Evolutionary conservation across 441 rosid genomes (phyloP).

Genomic region (Aleurites moluccanus): DNA sequence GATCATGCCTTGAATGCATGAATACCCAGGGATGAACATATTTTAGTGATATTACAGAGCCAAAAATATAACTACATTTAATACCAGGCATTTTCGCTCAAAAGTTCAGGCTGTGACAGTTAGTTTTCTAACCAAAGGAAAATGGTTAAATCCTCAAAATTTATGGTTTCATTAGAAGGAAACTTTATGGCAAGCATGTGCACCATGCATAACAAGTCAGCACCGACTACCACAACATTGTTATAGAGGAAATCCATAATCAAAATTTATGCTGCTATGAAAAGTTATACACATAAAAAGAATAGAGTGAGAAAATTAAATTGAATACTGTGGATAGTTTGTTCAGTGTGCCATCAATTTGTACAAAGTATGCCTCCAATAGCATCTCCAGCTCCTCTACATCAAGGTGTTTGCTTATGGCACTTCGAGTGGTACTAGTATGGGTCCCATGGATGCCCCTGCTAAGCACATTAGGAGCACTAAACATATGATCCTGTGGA

Average conservation of each 20-base stretch:
- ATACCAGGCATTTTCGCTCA: neutral
- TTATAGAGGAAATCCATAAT: neutral
- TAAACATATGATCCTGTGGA: constrained; percentile 46
- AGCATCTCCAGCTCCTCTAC: constrained; percentile 93
- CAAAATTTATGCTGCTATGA: neutral
- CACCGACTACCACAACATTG: neutral
- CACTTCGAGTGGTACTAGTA: constrained; percentile 60
- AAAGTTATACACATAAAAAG: neutral
- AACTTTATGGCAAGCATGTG: too few species aligned
- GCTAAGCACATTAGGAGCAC: constrained; percentile 38
- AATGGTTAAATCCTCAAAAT: neutral
- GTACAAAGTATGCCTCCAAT: constrained; percentile 86
- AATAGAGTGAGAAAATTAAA: neutral
- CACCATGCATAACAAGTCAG: neutral
- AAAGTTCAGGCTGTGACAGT: neutral
- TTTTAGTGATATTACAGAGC: neutral
- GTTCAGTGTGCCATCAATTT: constrained; percentile 81
- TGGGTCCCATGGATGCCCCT: constrained; percentile 56
- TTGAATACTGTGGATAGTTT: constrained; percentile 70
- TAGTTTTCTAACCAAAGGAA: neutral
- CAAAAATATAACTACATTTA: neutral
- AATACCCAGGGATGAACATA: neutral
- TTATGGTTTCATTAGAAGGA: too few species aligned
- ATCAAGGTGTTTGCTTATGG: constrained; percentile 54
- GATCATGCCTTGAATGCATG: neutral